Conservation (phyloP, 1,284 basidiomycete genomes). For the Inonotus hispidus region DNA sequence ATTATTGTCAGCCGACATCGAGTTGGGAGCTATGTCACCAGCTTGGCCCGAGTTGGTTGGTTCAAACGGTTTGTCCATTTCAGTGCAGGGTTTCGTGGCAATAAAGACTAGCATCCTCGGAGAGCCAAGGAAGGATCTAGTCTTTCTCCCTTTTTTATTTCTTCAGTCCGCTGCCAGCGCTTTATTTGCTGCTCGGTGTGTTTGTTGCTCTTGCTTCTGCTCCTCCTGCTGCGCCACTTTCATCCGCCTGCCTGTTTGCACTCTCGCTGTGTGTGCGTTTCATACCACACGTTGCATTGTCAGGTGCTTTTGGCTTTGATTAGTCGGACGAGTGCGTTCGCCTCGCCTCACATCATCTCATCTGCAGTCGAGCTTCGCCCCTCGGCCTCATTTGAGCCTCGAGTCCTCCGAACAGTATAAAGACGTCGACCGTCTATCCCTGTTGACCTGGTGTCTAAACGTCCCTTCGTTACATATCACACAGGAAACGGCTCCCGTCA, state of each 20-base stretch:
- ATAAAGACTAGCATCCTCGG: not conserved
- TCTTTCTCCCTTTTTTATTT: not conserved
- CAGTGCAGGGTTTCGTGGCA: not conserved
- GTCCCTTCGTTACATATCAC: not conserved
- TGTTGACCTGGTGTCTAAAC: slow-evolving; percentile 1
- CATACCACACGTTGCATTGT: not conserved
- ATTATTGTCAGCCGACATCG: not conserved
- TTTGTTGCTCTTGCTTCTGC: not conserved
- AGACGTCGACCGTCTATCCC: slow-evolving; percentile 1
- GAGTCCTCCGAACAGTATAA: not conserved
- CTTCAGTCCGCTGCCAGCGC: not conserved
- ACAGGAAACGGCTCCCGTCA: not conserved
- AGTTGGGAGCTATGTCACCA: not conserved
- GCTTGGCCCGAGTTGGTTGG: not conserved
- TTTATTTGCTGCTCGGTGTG: not conserved
- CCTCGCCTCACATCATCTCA: not conserved
- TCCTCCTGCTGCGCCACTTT: not conserved
- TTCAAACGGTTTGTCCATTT: not conserved
- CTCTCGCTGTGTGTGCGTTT: not conserved
- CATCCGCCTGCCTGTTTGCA: not conserved
- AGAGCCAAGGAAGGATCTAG: not conserved
- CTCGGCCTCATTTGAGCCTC: slow-evolving; percentile 8
- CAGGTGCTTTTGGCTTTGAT: not conserved
- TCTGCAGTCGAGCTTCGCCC: not conserved
- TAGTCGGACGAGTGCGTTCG: not conserved